Conservation (phyloP, 2,329 filamentous ascomycete genomes). For the Botrytis byssoidea region DNA sequence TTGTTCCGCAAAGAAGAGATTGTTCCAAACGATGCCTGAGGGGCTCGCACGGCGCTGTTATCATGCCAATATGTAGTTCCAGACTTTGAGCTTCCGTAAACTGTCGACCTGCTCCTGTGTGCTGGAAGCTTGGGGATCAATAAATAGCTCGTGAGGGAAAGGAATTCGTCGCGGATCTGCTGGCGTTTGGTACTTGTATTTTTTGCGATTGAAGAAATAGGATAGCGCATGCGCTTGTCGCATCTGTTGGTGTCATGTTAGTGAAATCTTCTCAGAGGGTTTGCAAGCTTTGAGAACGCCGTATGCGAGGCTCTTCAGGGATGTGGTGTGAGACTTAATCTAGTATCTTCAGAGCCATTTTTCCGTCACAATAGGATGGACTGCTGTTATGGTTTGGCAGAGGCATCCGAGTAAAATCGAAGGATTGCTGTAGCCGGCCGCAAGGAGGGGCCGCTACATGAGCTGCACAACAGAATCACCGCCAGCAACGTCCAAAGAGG, state of each 20-base stretch:
- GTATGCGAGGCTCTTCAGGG: not conserved
- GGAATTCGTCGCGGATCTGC: not conserved
- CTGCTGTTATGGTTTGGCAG: no score
- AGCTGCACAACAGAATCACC: not conserved
- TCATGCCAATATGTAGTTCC: not conserved
- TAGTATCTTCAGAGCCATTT: not conserved
- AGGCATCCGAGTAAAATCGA: not conserved
- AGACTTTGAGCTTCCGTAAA: not conserved
- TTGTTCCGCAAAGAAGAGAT: not conserved
- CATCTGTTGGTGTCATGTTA: not conserved
- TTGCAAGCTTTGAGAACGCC: not conserved
- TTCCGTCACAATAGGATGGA: no score
- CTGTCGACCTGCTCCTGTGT: not conserved
- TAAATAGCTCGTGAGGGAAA: accelerated
- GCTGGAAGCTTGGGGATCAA: not conserved
- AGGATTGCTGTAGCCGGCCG: not conserved
- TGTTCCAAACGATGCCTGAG: accelerated
- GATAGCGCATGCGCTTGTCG: no score
- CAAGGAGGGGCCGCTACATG: no score
- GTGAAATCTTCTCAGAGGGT: not conserved
- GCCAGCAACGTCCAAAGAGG: not conserved
- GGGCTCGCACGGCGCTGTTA: not conserved
- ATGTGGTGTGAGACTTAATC: not conserved
- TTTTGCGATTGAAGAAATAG: no score
- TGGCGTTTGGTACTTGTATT: not conserved